Base-by-base conservation (phyloP, 2,329 filamentous ascomycete species). In the Neospermospora avenae region DNA sequence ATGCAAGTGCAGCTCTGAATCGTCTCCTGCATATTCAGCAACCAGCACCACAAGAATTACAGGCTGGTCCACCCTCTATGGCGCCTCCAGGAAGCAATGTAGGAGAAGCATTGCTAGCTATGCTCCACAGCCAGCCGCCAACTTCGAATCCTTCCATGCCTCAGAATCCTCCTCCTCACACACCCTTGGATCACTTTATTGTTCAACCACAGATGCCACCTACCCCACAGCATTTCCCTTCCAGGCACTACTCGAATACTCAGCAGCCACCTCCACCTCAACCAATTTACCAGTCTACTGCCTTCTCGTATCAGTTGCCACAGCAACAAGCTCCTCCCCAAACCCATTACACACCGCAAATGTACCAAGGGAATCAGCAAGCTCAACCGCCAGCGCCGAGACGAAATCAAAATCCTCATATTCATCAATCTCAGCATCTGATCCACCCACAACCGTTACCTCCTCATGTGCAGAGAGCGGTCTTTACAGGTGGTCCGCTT, bases 221-320 rank as follows among this genome's bases (percentile, higher is more conserved):
- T 42, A 83, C 81, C 44, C 84, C 85, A 6, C 84, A 86, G 52
- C 80, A 84, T 69, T 79, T 82, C 58, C 80, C 82, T 54, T 77
- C 80, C 42, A 79, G 80, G 28, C 77, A 77, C 20, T 78, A 80
- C 11, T 75, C 75, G 41, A 74, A 73, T 54, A 22, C 34, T 6
- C 18, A 51, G 6, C 76, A 81, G 63, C 77, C 78, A 34, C 77
- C 77, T 24, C 78, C 80, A 7, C 81, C 77, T 24, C 78, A 80
- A 7, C 81, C 81, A 8, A 73, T 76, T 3, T 84, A 83, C 58
- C 60, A 66, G 67, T 39, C 70, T 65, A 44, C 65, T 52, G 41
- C 66, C 53, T 63, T 71, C 67, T 59, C 63, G 13, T 69, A 70
- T 45, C 68, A 69, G 51, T 59, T 65, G 55, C 62, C 58, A 61